These are phyloP conservation scores for Blastobotrys persicus DNA, from an alignment of 1,139 yeast species.

Conservation along the genomic window DNA sequence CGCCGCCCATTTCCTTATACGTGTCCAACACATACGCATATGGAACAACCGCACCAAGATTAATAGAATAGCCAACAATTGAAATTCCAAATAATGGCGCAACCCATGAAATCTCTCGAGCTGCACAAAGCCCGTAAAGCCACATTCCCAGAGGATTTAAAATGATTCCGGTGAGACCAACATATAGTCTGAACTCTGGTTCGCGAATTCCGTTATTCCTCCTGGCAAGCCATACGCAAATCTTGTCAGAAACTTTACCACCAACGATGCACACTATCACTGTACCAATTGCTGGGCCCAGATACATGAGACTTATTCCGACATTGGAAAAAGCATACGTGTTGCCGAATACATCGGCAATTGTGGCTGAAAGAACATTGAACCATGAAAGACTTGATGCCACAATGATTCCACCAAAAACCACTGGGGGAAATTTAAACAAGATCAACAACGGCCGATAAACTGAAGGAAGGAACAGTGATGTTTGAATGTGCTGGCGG, in stretches of 20 bases:
- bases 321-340: conserved; percentile 67
- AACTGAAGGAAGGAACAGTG: conserved; percentile 1
- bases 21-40: conserved; percentile 52
- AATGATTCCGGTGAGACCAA: conserved; percentile 57
- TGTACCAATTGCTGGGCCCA: conserved; percentile 71
- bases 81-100: conserved; percentile 31
- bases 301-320: conserved; percentile 71
- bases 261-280: conserved; percentile 56
- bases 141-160: conserved; percentile 67
- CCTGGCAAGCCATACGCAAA: conserved; percentile 65
- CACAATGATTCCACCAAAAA: conserved; percentile 34
- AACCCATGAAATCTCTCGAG: conserved; percentile 58
- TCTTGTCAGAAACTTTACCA: conserved; percentile 63
- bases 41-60: conserved; percentile 49
- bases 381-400: conserved; percentile 52
- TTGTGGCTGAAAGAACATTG: conserved; percentile 49
- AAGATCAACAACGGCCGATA: conserved; percentile 1
- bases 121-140: conserved; percentile 72
- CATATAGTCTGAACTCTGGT: conserved; percentile 70
- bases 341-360: conserved; percentile 42
- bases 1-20: conserved; percentile 49
- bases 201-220: conserved; percentile 64
- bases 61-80: conserved; percentile 52
- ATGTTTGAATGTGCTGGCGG: conserved; percentile 9
- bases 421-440: conserved; percentile 13